Evolutionary conservation across 2,329 filamentous ascomycete genomes (phyloP).

Genomic region (Eutypella sp.): DNA sequence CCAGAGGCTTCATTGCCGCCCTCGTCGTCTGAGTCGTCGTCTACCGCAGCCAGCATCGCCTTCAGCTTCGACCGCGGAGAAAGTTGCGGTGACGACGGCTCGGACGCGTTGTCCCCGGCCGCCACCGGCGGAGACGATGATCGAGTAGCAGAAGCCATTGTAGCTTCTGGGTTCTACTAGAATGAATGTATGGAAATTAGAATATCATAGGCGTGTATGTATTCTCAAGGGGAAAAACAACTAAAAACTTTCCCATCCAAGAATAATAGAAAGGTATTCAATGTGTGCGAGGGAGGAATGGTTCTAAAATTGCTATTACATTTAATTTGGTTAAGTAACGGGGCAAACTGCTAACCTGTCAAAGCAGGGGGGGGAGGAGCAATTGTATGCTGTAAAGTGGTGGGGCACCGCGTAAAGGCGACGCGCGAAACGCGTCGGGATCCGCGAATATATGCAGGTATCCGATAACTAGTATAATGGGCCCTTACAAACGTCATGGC

Average conservation of each 20-base stretch:
- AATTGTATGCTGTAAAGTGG: not conserved
- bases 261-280: not conserved
- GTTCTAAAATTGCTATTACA: not conserved
- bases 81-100: constrained; percentile 38
- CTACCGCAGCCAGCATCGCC: constrained; percentile 47
- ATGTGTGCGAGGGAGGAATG: constrained; percentile 5
- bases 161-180: constrained; percentile 7
- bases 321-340: too few species aligned
- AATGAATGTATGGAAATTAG: constrained; percentile 7
- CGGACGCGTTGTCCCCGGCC: constrained; percentile 34
- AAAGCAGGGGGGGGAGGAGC: not conserved
- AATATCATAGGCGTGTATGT: not conserved
- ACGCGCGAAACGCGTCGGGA: not conserved
- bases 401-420: not conserved
- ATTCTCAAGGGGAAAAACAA: constrained; percentile 13
- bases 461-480: not conserved
- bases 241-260: too few species aligned
- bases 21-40: constrained; percentile 44
- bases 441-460: not conserved
- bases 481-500: not conserved
- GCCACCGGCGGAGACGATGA: constrained; percentile 41
- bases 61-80: constrained; percentile 52
- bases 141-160: constrained; percentile 47
- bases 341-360: too few species aligned
- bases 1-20: constrained; percentile 32